Evolutionary conservation across 257 asterid genomes (phyloP).

Genomic region (Leptodermis oblonga): DNA sequence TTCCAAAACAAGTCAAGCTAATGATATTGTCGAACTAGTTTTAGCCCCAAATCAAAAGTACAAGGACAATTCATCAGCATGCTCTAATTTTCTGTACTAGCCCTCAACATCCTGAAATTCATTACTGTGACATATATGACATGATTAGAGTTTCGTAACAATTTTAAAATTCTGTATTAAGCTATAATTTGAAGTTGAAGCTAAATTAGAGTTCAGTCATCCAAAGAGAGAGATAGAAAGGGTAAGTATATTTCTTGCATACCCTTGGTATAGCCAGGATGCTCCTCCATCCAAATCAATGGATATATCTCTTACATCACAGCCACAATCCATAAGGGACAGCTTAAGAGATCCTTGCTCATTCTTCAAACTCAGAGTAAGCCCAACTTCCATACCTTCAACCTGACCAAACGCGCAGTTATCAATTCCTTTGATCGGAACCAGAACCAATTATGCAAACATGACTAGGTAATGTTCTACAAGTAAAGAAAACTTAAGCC

Average conservation of each 20-base stretch:
- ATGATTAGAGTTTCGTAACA: not conserved
- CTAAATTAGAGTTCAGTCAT: not conserved
- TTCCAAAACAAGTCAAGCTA: not conserved
- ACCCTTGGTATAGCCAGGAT: conserved; percentile 99
- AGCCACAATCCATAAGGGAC: conserved; percentile 71
- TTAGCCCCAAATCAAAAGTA: not conserved
- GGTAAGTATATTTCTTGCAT: conserved; percentile 12
- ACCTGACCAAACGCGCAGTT: conserved; percentile 46
- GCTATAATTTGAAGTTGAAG: not conserved
- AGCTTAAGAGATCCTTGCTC: conserved; percentile 64
- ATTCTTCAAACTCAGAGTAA: conserved; percentile 53
- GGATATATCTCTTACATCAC: conserved; percentile 61
- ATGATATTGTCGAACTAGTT: not conserved
- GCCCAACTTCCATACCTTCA: conserved; percentile 76
- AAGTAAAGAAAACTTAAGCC: not conserved
- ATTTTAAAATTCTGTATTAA: not conserved
- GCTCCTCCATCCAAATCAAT: conserved; percentile 92
- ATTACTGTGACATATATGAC: not conserved
- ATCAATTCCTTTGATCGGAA: conserved; percentile 16
- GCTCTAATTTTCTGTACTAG: not conserved
- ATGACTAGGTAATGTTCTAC: conserved; percentile 12
- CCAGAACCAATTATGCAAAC: not conserved
- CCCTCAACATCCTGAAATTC: not conserved
- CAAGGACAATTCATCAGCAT: not conserved
- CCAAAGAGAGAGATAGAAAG: not conserved